Evolutionary conservation across 257 asterid genomes (phyloP), one percentile per base, ranked within the genome.

Genomic region (Orobanche coerulescens): DNA sequence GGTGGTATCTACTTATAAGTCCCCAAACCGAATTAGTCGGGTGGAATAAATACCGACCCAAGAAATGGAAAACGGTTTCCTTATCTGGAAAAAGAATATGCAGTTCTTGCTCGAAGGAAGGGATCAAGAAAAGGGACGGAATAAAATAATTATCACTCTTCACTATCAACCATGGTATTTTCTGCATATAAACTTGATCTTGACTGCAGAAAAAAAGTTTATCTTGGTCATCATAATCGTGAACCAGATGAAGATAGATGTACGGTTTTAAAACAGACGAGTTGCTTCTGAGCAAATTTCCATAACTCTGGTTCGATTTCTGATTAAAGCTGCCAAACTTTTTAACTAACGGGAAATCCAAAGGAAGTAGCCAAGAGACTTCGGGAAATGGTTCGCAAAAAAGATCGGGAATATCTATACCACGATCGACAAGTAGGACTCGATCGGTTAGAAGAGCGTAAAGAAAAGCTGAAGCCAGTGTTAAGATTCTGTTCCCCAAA

Each of bases 381-480:
- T 75, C 88, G 0, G 92, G 95, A 69, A 91, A 91, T 2, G 98
- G 98, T 57, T 88, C 95, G 4, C 98, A 88, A 67, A 91, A 88
- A 34, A 88, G 92, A 20, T 85, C 86, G 0, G 84, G 78, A 16
- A 91, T 75, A 72, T 82, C 80, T 19, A 16, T 50, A 65, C 82
- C 80, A 22, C 76, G 74, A 37, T 85, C 96, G 5, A 88, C 84
- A 8, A 91, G 92, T 15, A 91, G 84, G 72, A 91, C 82, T n/a
- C 95, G 70, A 2, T 83, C 71, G 1, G 96, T 88, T n/a, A 91
- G 82, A 28, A 91, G 81, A 34, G 95, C 93, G 23, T 91, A 91
- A n/a, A 91, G 85, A 63, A 88, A 85, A 58, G 95, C 79, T 8
- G 94, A 85, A 37, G 87, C 79, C 23, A 91, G 71, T 1, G 90